Evolutionary conservation across 306 rosid species (phyloP).

Genomic region (Prosopis cineraria): DNA sequence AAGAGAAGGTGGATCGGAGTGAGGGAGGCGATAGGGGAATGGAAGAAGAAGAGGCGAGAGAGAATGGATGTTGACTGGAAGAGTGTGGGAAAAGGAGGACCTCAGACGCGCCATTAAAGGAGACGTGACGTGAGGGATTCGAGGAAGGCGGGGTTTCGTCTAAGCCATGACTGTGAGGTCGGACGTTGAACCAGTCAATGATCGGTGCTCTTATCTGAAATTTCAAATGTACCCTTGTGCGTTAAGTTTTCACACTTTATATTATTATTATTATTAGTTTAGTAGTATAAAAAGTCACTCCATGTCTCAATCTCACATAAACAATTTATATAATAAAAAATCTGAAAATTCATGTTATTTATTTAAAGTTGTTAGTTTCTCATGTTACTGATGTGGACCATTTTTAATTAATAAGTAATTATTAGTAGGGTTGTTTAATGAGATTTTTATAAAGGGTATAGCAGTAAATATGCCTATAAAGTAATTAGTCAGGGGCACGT

Average conservation of each 20-base stretch:
- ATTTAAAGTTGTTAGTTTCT: no score
- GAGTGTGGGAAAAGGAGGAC: not conserved
- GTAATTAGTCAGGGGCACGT: no score
- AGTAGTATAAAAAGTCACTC: no score
- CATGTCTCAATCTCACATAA: no score
- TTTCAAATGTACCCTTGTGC: not conserved
- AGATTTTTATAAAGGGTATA: no score
- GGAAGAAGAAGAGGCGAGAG: not conserved
- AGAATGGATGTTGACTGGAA: not conserved
- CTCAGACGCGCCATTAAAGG: not conserved
- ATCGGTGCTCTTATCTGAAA: not conserved
- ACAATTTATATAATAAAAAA: no score
- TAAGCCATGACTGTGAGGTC: not conserved
- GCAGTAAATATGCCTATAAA: no score
- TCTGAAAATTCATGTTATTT: no score
- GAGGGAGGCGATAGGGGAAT: not conserved
- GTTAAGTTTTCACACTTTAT: not conserved
- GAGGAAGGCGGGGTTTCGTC: not conserved
- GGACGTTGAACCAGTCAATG: conserved; percentile 12
- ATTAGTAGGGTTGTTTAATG: no score
- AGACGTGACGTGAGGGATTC: not conserved
- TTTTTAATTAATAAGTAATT: no score
- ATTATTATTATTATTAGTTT: no score
- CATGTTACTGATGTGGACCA: no score
- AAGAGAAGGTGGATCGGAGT: not conserved